A percentile compares a stretch with the other conserved stretches of the same genome.
Conservation (phyloP, 2,329 filamentous ascomycete species). For the Ceratocystis ficicola region DNA sequence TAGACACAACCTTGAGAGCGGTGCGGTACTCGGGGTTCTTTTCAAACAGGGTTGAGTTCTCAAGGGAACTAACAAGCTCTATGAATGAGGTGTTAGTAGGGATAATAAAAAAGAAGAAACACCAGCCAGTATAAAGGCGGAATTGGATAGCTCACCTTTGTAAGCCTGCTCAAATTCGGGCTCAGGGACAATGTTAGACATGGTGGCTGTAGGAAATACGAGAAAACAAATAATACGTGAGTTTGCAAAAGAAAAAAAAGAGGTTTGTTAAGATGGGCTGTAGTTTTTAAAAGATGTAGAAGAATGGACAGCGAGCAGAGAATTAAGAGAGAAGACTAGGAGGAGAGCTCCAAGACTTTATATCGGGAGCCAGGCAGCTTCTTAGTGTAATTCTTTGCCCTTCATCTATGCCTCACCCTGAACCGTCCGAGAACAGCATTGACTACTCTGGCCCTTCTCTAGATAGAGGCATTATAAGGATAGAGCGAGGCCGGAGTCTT, state of each 20-base stretch:
- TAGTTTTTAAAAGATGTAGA: background rate
- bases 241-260: background rate
- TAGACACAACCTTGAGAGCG: constrained; percentile 72
- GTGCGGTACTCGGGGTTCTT: constrained; percentile 91
- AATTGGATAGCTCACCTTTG: constrained; percentile 51
- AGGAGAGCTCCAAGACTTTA: constrained; percentile 13
- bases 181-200: constrained; percentile 78
- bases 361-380: constrained; percentile 3
- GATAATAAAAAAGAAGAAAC: background rate
- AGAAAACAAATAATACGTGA: background rate
- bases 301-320: background rate
- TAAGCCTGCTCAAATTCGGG: constrained; percentile 99
- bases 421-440: background rate
- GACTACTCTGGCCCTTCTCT: background rate
- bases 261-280: background rate
- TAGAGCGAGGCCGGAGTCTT: constrained; percentile 17
- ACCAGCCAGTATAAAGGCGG: background rate
- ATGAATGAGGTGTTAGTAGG: constrained; percentile 18
- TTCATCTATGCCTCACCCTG: too few species aligned
- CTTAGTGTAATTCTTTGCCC: background rate
- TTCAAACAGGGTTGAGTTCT: constrained; percentile 84
- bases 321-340: background rate
- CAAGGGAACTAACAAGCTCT: constrained; percentile 92
- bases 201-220: constrained; percentile 31
- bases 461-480: background rate